Evolutionary conservation across 2,329 filamentous ascomycete species (phyloP), one percentile per base, ranked within the genome.

Genomic region (Nothophoma quercina): DNA sequence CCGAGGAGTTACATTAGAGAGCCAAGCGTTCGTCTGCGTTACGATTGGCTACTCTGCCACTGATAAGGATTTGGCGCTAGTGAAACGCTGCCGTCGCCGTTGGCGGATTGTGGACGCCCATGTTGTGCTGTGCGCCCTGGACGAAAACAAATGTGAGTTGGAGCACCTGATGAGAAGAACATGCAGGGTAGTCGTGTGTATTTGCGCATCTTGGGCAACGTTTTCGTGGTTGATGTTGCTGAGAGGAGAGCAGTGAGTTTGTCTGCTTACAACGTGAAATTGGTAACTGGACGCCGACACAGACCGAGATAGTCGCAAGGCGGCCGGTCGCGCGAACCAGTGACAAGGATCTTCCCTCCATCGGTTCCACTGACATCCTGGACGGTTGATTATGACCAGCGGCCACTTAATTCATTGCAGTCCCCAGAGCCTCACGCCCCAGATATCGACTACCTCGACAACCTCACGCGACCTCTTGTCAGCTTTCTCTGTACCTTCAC

Each of bases 31-130:
- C 6, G 41, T 51, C 2, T n/a, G 30, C 22, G 21, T 3, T 22
- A 44, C 50, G 45, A 69, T 68, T 69, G 68, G 68, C 38, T 48
- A 61, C 56, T 68, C 69, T 67, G 68, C 38, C 50, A 61, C 56
- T 63, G 67, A 70, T 68, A 70, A 67, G 45, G 23, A 25, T 16
- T 13, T 3, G 6, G 8, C 40, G 34, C 44, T 49, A 49, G 45
- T 28, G 49, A 23, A 40, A 45, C 48, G 26, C 29, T 23, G 32
- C 36, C 30, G 22, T 42, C 46, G 32, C 42, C 50, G 50, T 38
- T 32, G 40, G 49, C 23, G 43, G 38, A n/a, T 43, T 47, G 19
- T 18, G 34, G 35, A 39, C 36, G 35, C 36, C 19, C 19, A 4
- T 21, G 22, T 15, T 26, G 16, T 34, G 45, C 18, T 29, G 30